Evolutionary conservation across 257 asterid species (phyloP), one percentile per base, ranked within the genome.

Genomic region (Coffea eugenioides): DNA sequence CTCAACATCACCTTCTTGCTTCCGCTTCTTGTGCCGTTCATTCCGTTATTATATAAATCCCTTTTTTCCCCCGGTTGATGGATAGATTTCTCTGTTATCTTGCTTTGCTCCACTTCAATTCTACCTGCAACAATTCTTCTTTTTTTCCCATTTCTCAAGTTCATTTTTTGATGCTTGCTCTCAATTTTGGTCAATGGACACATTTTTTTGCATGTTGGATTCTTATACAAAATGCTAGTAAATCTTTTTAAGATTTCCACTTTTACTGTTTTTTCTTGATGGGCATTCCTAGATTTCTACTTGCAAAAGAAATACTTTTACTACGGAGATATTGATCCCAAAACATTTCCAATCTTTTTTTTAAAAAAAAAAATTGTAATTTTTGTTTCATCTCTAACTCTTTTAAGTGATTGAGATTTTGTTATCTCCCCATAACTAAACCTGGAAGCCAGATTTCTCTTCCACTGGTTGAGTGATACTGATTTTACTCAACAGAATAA

Each of bases 11-110:
- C 43, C 54, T 9, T 49, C 15, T 49, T 49, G 14, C 80, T 72
- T 86, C 92, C 56, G 82, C 94, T 73, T 85, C 87, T 76, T 75
- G 81, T 78, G 86, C 88, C 74, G 83, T 78, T 77, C 88, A 84
- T 85, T 82, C 86, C 97, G 97, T 91, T 87, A 74, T 57, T 77
- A 4, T 39, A 39, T 39, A 4, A 39, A 39, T 39, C 80, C 74
- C 39, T 18, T 21, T n/a, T 15, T 48, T 76, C 10, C 46, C 8
- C 46, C 23, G 8, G 21, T 7, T 45, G 10, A 6, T 39, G 1
- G 3, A 43, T 69, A 46, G 36, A 54, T 34, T 13, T 3, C 48
- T 73, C n/a, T 31, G 0, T 34, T 5, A 48, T 43, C 56, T 75
- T 65, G 31, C 61, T 9, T 59, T 41, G 3, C 12, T 71, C 8